Evolutionary conservation across 371 early-diverging fungal genomes (phyloP).

Genomic region (Circinella umbellata): DNA sequence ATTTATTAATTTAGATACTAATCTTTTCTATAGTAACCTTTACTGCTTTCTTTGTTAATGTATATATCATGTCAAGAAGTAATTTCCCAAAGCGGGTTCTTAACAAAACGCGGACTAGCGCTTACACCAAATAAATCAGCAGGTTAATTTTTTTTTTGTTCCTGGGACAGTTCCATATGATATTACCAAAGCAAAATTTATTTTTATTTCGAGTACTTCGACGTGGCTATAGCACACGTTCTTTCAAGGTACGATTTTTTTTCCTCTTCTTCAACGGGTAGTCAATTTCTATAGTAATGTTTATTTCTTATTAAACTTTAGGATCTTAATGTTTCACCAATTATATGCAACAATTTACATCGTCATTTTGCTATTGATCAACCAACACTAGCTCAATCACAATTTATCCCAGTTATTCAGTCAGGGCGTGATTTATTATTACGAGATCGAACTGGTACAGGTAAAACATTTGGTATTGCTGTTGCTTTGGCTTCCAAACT

Average conservation of each 20-base stretch:
- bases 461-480: conserved; percentile 79
- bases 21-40: too few relatives aligned
- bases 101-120: too few relatives aligned
- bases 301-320: conserved; percentile 14
- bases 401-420: conserved; percentile 61
- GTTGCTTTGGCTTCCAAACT: conserved; percentile 44
- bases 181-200: background rate
- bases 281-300: too few relatives aligned
- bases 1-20: too few relatives aligned
- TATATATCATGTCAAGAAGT: too few relatives aligned
- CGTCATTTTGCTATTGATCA: conserved; percentile 44
- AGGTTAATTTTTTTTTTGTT: too few relatives aligned
- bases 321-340: conserved; percentile 57
- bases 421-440: conserved; percentile 64
- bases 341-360: conserved; percentile 50
- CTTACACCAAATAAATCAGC: too few relatives aligned
- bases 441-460: conserved; percentile 80
- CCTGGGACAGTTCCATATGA: background rate
- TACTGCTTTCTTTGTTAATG: too few relatives aligned
- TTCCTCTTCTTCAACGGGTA: background rate
- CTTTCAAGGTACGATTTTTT: background rate
- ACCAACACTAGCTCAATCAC: conserved; percentile 60
- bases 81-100: too few relatives aligned
- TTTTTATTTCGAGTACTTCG: background rate
- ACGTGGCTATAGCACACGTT: background rate